phyloP scores from a whole-genome alignment of 2,329 filamentous ascomycete genomes.

The Aspergillus versicolor region DNA sequence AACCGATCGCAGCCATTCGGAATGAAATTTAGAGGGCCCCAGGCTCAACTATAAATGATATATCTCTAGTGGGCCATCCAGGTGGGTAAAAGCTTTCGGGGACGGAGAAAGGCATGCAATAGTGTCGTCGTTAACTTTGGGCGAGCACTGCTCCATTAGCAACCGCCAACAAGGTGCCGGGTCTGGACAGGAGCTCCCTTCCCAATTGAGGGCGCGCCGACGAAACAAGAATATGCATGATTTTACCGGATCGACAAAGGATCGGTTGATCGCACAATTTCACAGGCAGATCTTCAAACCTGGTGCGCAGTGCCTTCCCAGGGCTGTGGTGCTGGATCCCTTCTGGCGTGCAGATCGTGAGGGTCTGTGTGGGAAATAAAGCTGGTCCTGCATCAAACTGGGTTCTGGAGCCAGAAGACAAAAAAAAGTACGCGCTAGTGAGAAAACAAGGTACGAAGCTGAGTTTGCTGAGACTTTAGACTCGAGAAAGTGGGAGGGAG shows the following conservation, averaged over 20 bases:
- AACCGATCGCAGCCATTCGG: not conserved
- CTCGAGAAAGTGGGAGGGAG: not conserved
- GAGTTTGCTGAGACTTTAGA: not conserved
- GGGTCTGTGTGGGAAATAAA: slow-evolving; percentile 8
- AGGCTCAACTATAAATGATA: slow-evolving; percentile 13
- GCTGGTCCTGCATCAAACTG: slow-evolving; percentile 1
- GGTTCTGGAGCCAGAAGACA: not conserved
- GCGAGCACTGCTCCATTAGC: not conserved
- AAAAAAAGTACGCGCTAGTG: slow-evolving; percentile 2
- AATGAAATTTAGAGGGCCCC: not conserved
- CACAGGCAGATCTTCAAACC: slow-evolving; percentile 10
- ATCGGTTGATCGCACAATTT: slow-evolving; percentile 6
- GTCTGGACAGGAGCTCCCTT: not conserved
- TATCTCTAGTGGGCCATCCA: slow-evolving; percentile 15
- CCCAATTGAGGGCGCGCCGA: not conserved
- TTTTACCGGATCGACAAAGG: slow-evolving; percentile 7
- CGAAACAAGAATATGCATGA: slow-evolving; percentile 5
- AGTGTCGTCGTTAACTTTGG: slow-evolving; percentile 4
- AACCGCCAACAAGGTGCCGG: not conserved
- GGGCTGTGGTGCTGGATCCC: slow-evolving; percentile 12
- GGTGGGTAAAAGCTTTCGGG: slow-evolving; percentile 14
- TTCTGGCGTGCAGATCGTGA: slow-evolving; percentile 18
- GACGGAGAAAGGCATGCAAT: slow-evolving; percentile 12
- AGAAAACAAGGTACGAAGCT: not conserved
- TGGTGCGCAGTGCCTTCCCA: slow-evolving; percentile 4